A percentile compares a stretch with the other conserved stretches of the same genome.
Conservation (phyloP, 2,329 filamentous ascomycete genomes). For the Apiospora kogelbergensis region DNA sequence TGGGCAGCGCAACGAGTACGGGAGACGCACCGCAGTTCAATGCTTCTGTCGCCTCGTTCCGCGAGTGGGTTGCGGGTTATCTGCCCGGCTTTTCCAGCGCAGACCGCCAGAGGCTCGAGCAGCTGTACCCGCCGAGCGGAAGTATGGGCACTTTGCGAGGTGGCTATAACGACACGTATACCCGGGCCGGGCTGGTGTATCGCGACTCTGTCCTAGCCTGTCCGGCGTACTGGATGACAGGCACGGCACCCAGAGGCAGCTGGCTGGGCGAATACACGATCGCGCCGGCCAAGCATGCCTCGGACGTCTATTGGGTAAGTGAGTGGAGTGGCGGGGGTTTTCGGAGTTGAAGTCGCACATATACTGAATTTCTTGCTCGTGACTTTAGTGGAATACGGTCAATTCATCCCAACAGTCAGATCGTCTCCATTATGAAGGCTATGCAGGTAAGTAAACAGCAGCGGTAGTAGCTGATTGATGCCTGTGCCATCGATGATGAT, state of each 20-base stretch:
- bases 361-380: neutral
- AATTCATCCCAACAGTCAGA: constrained; percentile 52
- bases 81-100: constrained; percentile 44
- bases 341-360: neutral
- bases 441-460: constrained; percentile 25
- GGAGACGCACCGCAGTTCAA: constrained; percentile 45
- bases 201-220: constrained; percentile 60
- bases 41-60: constrained; percentile 47
- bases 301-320: constrained; percentile 55
- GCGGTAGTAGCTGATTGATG: neutral
- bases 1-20: constrained; percentile 34
- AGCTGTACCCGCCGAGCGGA: constrained; percentile 48
- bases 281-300: constrained; percentile 56
- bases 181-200: constrained; percentile 56
- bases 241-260: constrained; percentile 40
- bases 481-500: neutral
- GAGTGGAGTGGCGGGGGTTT: neutral
- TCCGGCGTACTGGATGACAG: constrained; percentile 57
- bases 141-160: constrained; percentile 40
- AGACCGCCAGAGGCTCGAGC: constrained; percentile 40
- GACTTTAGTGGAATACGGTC: constrained; percentile 53
- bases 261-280: constrained; percentile 63
- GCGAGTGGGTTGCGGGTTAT: constrained; percentile 53
- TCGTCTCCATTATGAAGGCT: constrained; percentile 55
- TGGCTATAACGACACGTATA: constrained; percentile 49